phyloP scores from a whole-genome alignment of 78 protist species.

The Polysphondylium violaceum region DNA sequence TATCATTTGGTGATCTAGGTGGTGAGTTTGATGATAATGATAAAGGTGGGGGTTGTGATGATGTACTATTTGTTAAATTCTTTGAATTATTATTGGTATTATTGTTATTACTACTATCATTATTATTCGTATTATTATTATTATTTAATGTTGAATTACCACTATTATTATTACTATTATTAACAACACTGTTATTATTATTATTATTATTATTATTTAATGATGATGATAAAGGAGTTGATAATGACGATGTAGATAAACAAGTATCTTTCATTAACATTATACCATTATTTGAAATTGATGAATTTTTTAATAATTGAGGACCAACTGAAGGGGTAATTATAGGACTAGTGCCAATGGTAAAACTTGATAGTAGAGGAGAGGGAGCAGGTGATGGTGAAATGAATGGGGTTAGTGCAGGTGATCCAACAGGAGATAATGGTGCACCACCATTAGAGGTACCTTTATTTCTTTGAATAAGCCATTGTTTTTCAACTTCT shows the following conservation, averaged over 20 bases:
- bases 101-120: neutral
- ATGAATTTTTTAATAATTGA: constrained; percentile 9
- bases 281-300: constrained; percentile 1
- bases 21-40: constrained; percentile 64
- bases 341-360: constrained; percentile 5
- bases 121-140: neutral
- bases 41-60: constrained; percentile 32
- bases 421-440: constrained; percentile 52
- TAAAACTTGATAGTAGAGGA: constrained; percentile 39
- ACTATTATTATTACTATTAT: neutral
- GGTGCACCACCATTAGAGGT: neutral
- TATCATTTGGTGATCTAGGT: constrained; percentile 61
- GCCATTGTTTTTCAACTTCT: constrained; percentile 61
- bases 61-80: neutral
- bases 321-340: constrained; percentile 2
- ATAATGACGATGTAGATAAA: neutral
- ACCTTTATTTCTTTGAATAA: constrained; percentile 15
- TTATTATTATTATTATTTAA: no score
- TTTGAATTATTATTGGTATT: no score
- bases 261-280: neutral
- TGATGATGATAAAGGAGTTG: neutral
- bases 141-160: neutral
- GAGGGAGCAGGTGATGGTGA: constrained; percentile 79
- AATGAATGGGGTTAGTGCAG: constrained; percentile 64
- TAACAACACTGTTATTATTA: neutral